Base-by-base conservation (phyloP, 2,329 filamentous ascomycete species). In the Stagonosporopsis chrysanthemi region DNA sequence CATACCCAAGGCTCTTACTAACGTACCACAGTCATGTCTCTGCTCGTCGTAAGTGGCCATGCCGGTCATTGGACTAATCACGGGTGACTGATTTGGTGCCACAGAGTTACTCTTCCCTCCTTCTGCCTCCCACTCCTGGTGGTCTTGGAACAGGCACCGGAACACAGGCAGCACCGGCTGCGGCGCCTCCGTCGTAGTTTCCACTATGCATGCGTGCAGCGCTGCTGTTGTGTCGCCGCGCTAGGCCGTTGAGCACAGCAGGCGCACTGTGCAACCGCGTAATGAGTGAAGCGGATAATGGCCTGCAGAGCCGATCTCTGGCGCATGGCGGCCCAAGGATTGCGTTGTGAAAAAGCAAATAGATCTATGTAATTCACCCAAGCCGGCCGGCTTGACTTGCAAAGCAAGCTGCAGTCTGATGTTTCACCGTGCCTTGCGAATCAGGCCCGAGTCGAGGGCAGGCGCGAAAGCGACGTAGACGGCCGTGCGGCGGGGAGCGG, bases 91-190 rank as follows among this genome's bases (percentile, higher is more conserved):
- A 67, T 46, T 41, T 29, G 61, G 60, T 64, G 41, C 52, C 44
- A 49, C 63, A 65, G 63, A 79, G 85, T 40, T 89, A 89, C 68
- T 82, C 89, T 75, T 86, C 86, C 15, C 78, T 90, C 48, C 88
- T 90, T 75, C 72, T 90, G 53, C 87, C 87, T 46, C 84, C 86
- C 12, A 73, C 80, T 42, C 74, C 78, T 28, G 73, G 57, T 36
- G 60, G 56, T 19, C 63, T 63, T 35, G 69, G 68, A 22, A 60
- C 66, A 50, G 78, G 72, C 19, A 78, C 80, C 42, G 76, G 76
- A 6, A 83, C 83, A 36, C 78, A 81, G 60, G 77, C 81, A 61
- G 77, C 81, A 26, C 78, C 83, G 28, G 71, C 81, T 58, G 80
- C 83, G 28, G 78, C 76, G 39, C 82, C 77, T 52, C 78, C 71